phyloP scores from a whole-genome alignment of 108 stramenopile species.

The Chaetoceros tenuissimus region DNA sequence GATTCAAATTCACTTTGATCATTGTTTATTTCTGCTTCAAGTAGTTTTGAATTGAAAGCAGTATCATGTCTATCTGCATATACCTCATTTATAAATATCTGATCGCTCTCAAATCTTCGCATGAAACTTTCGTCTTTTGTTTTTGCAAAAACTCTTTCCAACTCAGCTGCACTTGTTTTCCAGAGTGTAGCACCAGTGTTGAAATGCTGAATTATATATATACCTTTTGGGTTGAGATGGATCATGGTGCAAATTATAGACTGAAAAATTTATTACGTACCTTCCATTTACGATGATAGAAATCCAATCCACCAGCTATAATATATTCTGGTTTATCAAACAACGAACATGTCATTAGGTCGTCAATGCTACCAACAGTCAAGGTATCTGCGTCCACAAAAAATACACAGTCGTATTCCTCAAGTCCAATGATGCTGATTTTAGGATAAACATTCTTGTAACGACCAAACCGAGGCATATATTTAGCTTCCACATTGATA shows the following conservation, averaged over 20 bases:
- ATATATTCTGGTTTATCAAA: conserved; percentile 15
- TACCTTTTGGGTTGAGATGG: too few species aligned
- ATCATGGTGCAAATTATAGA: too few species aligned
- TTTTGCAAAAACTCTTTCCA: conserved; percentile 21
- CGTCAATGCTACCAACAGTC: conserved; percentile 16
- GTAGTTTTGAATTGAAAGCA: conserved; percentile 12
- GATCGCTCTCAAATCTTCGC: conserved; percentile 21
- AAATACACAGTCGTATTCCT: conserved; percentile 25
- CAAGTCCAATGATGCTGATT: conserved; percentile 20
- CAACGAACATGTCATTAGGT: conserved; percentile 17
- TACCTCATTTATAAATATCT: conserved; percentile 24
- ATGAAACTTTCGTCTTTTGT: conserved; percentile 16
- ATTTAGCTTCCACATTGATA: conserved; percentile 7
- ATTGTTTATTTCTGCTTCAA: conserved; percentile 1
- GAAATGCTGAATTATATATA: too few species aligned
- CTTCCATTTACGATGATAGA: not conserved
- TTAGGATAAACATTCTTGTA: conserved; percentile 30
- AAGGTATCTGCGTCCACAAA: conserved; percentile 28
- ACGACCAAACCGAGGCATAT: conserved; percentile 15
- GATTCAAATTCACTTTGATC: not conserved
- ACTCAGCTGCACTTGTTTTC: conserved; percentile 11
- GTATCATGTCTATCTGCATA: conserved; percentile 24
- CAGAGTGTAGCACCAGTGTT: too few species aligned
- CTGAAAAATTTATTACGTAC: too few species aligned
- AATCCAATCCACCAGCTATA: conserved; percentile 17